Conservation (phyloP, 768 basidiomycete species). For the Butyriboletus loyo region DNA sequence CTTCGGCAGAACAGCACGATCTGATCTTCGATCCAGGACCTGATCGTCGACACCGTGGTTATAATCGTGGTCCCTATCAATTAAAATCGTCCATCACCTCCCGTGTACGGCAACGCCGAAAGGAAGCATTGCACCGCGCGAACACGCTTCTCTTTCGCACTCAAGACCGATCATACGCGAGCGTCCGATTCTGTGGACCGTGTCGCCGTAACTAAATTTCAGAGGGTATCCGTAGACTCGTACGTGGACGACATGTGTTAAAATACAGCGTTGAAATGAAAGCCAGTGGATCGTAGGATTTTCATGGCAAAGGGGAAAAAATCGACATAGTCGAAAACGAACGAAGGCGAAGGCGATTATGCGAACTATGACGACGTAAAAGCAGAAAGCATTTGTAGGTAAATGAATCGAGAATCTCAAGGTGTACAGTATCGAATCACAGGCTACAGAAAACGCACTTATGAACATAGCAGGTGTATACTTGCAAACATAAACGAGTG, state of each 20-base stretch:
- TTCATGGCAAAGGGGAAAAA: not conserved
- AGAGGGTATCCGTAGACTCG: slow-evolving; percentile 15
- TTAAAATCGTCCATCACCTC: slow-evolving; percentile 9
- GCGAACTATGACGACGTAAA: slow-evolving; percentile 1
- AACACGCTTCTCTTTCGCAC: not conserved
- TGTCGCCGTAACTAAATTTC: slow-evolving; percentile 3
- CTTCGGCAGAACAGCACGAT: slow-evolving; percentile 19
- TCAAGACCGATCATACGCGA: not conserved
- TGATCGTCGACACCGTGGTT: slow-evolving; percentile 22
- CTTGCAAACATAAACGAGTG: slow-evolving; percentile 28
- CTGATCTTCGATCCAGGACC: slow-evolving; percentile 31
- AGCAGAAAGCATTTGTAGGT: slow-evolving; percentile 11
- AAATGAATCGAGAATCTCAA: slow-evolving; percentile 1
- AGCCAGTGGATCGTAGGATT: not conserved
- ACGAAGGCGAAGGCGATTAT: slow-evolving; percentile 14
- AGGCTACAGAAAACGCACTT: slow-evolving; percentile 27
- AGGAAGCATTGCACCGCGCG: not conserved
- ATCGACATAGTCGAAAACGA: not conserved
- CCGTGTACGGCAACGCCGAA: slow-evolving; percentile 12
- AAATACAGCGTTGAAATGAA: slow-evolving; percentile 12
- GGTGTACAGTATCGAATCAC: slow-evolving; percentile 27
- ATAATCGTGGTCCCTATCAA: slow-evolving; percentile 18
- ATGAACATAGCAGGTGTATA: slow-evolving; percentile 30
- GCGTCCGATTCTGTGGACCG: not conserved
- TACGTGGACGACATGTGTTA: slow-evolving; percentile 12